Conservation (phyloP, 2,329 filamentous ascomycete species). For the Capronia epimyces region DNA sequence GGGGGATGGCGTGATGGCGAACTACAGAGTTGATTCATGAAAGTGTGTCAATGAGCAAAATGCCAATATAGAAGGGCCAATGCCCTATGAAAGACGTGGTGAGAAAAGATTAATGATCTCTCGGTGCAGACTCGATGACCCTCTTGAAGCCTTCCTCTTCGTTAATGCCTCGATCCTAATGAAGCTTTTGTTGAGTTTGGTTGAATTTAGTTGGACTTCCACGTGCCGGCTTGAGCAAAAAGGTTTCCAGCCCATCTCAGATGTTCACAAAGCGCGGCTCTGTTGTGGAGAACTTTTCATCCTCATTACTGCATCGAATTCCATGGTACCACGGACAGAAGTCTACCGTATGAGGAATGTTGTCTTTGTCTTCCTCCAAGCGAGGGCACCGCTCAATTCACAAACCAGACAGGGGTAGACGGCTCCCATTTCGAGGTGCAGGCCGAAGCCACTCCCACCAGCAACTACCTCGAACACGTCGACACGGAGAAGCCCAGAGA, state of each 20-base stretch:
- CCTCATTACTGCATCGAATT: too few relatives aligned
- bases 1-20: constrained; percentile 64
- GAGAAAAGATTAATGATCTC: background rate
- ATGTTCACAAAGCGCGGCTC: background rate
- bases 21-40: constrained; percentile 54
- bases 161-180: background rate
- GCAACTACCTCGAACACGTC: constrained; percentile 3
- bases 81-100: background rate
- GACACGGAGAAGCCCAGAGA: background rate
- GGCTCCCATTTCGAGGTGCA: background rate
- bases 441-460: background rate
- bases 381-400: background rate
- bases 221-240: background rate
- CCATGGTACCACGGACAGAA: too few relatives aligned
- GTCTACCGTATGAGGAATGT: background rate
- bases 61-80: constrained; percentile 12
- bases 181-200: background rate
- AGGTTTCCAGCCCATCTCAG: background rate
- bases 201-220: background rate
- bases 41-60: constrained; percentile 1
- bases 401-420: background rate
- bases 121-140: background rate
- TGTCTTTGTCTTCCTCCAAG: background rate
- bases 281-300: too few relatives aligned
- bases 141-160: background rate